Conservation (phyloP, 2,329 filamentous ascomycete genomes). For the Cladosporium phlei region DNA sequence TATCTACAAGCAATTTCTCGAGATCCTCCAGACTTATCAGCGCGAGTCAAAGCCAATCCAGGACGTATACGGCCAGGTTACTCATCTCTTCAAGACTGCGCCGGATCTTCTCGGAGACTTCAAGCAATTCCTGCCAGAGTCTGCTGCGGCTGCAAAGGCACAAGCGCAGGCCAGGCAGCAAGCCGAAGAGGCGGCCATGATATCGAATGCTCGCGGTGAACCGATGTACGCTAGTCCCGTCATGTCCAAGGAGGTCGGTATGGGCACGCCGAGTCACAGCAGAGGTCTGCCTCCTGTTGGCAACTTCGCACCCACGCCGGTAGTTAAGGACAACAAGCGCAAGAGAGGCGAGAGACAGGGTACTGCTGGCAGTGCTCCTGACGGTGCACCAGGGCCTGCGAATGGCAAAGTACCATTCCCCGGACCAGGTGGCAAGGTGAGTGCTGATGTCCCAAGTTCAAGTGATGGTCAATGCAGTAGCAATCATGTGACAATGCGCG, state of each 20-base stretch:
- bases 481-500: slow-evolving; percentile 5
- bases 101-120: slow-evolving; percentile 96
- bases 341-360: slow-evolving; percentile 66
- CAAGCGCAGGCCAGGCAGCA: slow-evolving; percentile 55
- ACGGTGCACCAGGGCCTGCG: slow-evolving; percentile 27
- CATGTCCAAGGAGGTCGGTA: slow-evolving; percentile 36
- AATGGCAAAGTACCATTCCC: slow-evolving; percentile 21
- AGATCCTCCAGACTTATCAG: slow-evolving; percentile 97
- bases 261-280: slow-evolving; percentile 30
- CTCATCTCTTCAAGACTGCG: slow-evolving; percentile 84
- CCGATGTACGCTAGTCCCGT: slow-evolving; percentile 38
- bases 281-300: slow-evolving; percentile 68
- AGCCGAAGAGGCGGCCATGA: slow-evolving; percentile 64
- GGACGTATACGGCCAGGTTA: slow-evolving; percentile 96
- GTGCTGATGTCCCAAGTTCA: slow-evolving; percentile 19
- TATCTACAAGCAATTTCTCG: slow-evolving; percentile 98
- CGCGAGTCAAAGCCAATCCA: slow-evolving; percentile 97
- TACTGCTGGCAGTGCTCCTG: slow-evolving; percentile 39
- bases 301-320: slow-evolving; percentile 81
- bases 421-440: slow-evolving; percentile 47
- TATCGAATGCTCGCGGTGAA: slow-evolving; percentile 58
- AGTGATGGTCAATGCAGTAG: neutral
- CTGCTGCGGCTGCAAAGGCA: slow-evolving; percentile 62
- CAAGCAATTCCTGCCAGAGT: slow-evolving; percentile 96
- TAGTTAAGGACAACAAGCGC: slow-evolving; percentile 76